Percentiles rank a stretch among this genome's conserved stretches.
phyloP scores from a whole-genome alignment of 768 basidiomycete genomes.

The Termitomyces sp. region DNA sequence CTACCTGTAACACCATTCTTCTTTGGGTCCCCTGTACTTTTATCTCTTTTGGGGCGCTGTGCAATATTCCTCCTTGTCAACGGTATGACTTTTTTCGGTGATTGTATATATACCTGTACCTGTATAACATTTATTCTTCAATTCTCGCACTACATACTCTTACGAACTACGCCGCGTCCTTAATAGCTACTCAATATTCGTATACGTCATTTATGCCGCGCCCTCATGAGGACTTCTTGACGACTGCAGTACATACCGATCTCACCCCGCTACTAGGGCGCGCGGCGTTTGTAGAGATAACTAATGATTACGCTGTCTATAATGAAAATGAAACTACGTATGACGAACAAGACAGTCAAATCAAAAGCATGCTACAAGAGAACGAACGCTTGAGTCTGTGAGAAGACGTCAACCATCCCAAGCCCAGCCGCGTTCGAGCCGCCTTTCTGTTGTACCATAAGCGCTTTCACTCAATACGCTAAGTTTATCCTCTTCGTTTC shows the following conservation, averaged over 20 bases:
- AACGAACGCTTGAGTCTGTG: background rate
- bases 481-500: conserved; percentile 4
- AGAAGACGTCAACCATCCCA: background rate
- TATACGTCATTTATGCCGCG: background rate
- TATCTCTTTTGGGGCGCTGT: conserved; percentile 2
- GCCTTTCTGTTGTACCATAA: background rate
- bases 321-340: conserved; percentile 4
- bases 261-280: background rate
- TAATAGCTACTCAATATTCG: conserved; percentile 1
- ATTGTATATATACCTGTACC: conserved; percentile 14
- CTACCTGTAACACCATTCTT: conserved; percentile 4
- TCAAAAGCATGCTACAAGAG: background rate
- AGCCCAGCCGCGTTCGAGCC: background rate
- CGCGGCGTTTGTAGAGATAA: conserved; percentile 5
- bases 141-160: conserved; percentile 1
- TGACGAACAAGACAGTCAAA: background rate
- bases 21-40: conserved; percentile 6
- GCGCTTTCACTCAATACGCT: background rate
- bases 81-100: conserved; percentile 4
- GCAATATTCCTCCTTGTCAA: conserved; percentile 1
- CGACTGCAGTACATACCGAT: background rate
- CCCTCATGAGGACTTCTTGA: background rate
- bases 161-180: conserved; percentile 6
- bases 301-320: conserved; percentile 12
- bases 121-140: conserved; percentile 5